phyloP scores from a whole-genome alignment of 139 green algal genomes.

The Trebouxia sp. region DNA sequence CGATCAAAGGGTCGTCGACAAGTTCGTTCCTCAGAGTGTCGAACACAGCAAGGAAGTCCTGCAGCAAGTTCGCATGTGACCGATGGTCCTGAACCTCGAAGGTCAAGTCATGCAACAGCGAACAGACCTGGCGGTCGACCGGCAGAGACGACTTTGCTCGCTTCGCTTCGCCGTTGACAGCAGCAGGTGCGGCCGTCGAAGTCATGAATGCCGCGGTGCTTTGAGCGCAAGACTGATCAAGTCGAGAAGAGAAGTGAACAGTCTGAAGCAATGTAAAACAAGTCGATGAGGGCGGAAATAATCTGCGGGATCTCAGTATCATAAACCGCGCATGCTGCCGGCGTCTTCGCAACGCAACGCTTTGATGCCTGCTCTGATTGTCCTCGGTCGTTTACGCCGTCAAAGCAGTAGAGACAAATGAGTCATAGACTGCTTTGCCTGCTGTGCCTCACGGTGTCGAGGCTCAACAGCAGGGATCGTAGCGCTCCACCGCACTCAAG shows the following conservation, averaged over 20 bases:
- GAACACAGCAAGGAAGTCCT: conserved; percentile 79
- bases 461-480: background rate
- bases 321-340: conserved; percentile 10
- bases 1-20: conserved; percentile 60
- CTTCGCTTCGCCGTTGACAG: background rate
- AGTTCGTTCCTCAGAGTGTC: conserved; percentile 73
- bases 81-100: too few species aligned
- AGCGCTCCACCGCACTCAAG: background rate
- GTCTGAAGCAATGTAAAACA: background rate
- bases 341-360: background rate
- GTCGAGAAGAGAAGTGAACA: background rate
- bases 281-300: background rate
- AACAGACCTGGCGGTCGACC: background rate
- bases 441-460: background rate
- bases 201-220: background rate
- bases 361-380: background rate
- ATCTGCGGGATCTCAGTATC: background rate
- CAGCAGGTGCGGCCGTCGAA: background rate
- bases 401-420: too few species aligned
- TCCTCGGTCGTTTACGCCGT: background rate
- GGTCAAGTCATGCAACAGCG: too few species aligned
- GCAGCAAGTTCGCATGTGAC: too few species aligned
- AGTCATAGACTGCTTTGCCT: background rate
- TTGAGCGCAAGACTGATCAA: background rate
- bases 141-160: background rate